phyloP scores from a whole-genome alignment of 1,284 basidiomycete genomes.

The Moesziomyces parantarcticus region DNA sequence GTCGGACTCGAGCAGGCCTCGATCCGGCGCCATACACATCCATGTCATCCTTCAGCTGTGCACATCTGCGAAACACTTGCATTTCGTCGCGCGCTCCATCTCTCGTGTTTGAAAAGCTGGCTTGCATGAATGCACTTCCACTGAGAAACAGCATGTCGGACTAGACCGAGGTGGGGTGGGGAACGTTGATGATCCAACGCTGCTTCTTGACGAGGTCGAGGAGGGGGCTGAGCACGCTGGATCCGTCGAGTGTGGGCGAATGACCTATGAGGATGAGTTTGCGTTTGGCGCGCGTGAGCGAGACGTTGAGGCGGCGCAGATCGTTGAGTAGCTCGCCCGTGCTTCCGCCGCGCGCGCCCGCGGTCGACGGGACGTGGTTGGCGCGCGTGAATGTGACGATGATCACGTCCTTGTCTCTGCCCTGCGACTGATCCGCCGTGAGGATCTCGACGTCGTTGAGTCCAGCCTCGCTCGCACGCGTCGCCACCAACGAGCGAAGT shows the following conservation, averaged over 20 bases:
- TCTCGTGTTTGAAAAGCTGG: no score
- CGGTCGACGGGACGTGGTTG: conserved; percentile 9
- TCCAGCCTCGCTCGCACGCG: neutral
- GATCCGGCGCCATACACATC: no score
- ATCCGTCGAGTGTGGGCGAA: conserved; percentile 31
- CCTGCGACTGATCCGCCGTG: conserved; percentile 94
- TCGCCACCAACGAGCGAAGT: conserved; percentile 70
- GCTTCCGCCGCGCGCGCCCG: conserved; percentile 1
- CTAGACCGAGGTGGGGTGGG: no score
- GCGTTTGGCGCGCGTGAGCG: conserved; percentile 70
- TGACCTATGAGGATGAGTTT: conserved; percentile 68
- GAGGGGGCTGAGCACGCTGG: conserved; percentile 9
- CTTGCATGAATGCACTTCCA: no score
- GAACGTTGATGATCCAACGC: neutral
- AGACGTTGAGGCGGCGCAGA: conserved; percentile 57
- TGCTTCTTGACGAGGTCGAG: neutral
- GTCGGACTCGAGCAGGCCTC: no score
- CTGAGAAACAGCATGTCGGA: no score
- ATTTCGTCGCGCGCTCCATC: no score
- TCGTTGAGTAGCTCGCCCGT: conserved; percentile 61
- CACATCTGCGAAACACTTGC: no score
- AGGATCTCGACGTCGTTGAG: conserved; percentile 78
- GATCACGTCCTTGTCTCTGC: conserved; percentile 76
- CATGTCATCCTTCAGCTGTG: no score
- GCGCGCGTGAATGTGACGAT: conserved; percentile 60